These are phyloP conservation scores for Trichodelitschia bisporula DNA, from an alignment of 495 filamentous ascomycete genomes.

Conservation along the genomic window DNA sequence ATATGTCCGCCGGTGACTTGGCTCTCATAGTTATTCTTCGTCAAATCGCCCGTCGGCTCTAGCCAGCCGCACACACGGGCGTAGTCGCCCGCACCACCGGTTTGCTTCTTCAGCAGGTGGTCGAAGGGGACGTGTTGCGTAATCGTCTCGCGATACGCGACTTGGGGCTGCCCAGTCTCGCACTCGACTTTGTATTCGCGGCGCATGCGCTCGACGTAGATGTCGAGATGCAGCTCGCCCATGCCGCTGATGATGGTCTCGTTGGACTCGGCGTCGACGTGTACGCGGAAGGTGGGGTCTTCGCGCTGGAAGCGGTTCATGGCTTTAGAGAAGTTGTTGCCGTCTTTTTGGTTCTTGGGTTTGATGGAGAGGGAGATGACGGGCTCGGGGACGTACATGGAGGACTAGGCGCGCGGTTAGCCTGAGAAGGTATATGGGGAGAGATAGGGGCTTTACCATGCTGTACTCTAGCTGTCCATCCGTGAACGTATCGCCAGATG, in stretches of 20 bases:
- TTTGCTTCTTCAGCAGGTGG: constrained; percentile 87
- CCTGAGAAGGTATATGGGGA: too few relatives aligned
- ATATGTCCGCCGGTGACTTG: constrained; percentile 76
- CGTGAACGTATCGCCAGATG: constrained; percentile 95
- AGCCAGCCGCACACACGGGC: constrained; percentile 83
- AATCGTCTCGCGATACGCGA: constrained; percentile 94
- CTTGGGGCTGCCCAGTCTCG: constrained; percentile 84
- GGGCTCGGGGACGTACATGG: constrained; percentile 96
- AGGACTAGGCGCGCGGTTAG: too few relatives aligned
- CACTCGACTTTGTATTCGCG: constrained; percentile 94
- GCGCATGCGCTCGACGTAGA: constrained; percentile 96
- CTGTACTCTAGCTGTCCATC: constrained; percentile 81
- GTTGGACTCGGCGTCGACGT: constrained; percentile 68
- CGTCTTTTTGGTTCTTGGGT: constrained; percentile 83
- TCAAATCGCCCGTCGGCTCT: constrained; percentile 53
- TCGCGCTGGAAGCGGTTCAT: constrained; percentile 98
- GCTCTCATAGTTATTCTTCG: constrained; percentile 64
- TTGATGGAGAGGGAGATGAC: constrained; percentile 96
- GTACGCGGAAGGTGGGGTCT: constrained; percentile 92
- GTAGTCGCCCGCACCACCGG: constrained; percentile 87
- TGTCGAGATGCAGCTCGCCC: constrained; percentile 91
- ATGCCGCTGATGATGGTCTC: constrained; percentile 97
- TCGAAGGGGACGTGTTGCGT: constrained; percentile 56
- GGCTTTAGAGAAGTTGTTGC: constrained; percentile 88
- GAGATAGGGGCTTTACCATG: too few relatives aligned